These are phyloP conservation scores for Tephrocybe sp. DNA, from an alignment of 768 basidiomycete species.

Conservation along the genomic window DNA sequence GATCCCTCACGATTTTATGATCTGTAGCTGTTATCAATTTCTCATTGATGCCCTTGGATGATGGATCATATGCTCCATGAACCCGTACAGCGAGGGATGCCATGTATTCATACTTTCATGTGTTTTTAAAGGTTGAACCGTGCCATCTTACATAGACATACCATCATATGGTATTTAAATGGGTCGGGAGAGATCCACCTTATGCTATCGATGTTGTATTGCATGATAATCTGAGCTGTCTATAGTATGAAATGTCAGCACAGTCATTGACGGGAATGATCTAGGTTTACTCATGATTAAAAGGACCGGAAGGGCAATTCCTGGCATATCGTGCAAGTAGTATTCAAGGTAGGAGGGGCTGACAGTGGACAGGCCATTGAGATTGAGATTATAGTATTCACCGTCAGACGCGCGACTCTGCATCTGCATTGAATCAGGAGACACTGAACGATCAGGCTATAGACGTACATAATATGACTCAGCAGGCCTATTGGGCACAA, in stretches of 20 bases:
- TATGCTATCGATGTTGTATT: background rate
- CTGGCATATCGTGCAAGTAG: background rate
- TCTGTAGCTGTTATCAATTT: too few species aligned
- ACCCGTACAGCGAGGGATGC: too few species aligned
- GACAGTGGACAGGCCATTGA: background rate
- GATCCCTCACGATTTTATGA: background rate
- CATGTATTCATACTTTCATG: too few species aligned
- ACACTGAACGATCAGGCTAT: background rate
- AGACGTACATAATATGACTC: background rate
- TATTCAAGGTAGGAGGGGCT: background rate
- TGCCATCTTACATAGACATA: too few species aligned
- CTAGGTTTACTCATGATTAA: background rate
- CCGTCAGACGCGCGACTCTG: background rate
- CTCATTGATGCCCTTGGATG: too few species aligned
- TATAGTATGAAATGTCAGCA: too few species aligned
- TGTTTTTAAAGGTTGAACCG: too few species aligned
- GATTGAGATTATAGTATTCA: background rate
- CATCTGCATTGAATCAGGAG: background rate
- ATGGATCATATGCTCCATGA: too few species aligned
- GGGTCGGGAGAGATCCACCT: too few species aligned
- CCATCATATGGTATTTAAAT: background rate
- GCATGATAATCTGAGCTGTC: background rate
- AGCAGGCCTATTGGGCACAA: background rate
- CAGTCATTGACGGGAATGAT: background rate
- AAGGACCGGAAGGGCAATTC: conserved; percentile 1